Conservation (phyloP, 352 stramenopile genomes). For the Pythium apleroticum region DNA sequence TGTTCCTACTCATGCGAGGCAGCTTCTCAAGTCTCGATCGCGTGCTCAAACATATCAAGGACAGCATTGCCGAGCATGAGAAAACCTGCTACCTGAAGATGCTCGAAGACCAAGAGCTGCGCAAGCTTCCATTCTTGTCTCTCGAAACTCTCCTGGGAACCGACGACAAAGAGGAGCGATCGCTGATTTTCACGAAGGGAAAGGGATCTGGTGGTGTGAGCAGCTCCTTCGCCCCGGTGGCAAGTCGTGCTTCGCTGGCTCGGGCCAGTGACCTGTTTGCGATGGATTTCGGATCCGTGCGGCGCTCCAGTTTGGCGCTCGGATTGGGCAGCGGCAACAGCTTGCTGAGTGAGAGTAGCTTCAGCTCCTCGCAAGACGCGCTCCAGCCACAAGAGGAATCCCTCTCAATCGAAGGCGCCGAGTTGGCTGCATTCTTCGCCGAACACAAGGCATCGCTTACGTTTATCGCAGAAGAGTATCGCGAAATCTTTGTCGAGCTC, state of each 20-base stretch:
- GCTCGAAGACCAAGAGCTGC: constrained; percentile 50
- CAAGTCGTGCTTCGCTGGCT: constrained; percentile 30
- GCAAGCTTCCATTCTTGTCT: constrained; percentile 49
- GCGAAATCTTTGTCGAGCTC: constrained; percentile 50
- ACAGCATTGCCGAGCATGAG: constrained; percentile 62
- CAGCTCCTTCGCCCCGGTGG: constrained; percentile 4
- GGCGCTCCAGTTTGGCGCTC: constrained; percentile 35
- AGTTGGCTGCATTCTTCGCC: constrained; percentile 50
- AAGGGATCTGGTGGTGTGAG: constrained; percentile 11
- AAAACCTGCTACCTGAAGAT: constrained; percentile 80
- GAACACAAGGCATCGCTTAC: constrained; percentile 51
- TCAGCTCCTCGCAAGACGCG: constrained; percentile 19
- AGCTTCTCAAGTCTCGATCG: constrained; percentile 62
- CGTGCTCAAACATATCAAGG: constrained; percentile 55
- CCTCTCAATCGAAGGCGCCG: constrained; percentile 39
- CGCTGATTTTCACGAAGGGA: constrained; percentile 22
- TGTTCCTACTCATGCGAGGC: constrained; percentile 70
- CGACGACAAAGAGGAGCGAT: constrained; percentile 21
- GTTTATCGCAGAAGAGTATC: constrained; percentile 46
- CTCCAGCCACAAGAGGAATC: constrained; percentile 4
- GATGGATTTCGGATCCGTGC: constrained; percentile 50
- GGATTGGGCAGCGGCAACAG: constrained; percentile 11
- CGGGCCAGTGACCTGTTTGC: constrained; percentile 74
- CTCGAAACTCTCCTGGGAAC: constrained; percentile 44
- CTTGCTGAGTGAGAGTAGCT: not conserved